These are phyloP conservation scores for Centella asiatica DNA, from an alignment of 129 eudicot species.

Conservation along the genomic window DNA sequence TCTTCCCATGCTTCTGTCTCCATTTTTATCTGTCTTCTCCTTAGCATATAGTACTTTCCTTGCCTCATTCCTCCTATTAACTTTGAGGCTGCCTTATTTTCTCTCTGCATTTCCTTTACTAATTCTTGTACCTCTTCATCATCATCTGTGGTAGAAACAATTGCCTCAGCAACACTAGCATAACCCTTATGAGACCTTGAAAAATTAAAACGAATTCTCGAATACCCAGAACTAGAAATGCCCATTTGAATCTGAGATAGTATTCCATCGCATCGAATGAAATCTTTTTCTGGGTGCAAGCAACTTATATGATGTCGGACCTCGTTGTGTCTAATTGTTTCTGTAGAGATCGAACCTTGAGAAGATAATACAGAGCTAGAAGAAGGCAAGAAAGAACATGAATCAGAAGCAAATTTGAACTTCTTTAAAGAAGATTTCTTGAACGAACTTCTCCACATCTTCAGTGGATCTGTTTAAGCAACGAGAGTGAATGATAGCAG, in stretches of 20 bases:
- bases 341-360: slow-evolving; percentile 19
- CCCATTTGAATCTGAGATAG: slow-evolving; percentile 6
- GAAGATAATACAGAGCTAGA: not conserved
- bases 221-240: slow-evolving; percentile 8
- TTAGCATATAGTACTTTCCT: slow-evolving; percentile 47
- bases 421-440: slow-evolving; percentile 49
- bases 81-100: slow-evolving; percentile 29
- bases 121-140: slow-evolving; percentile 65
- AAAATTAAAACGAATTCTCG: slow-evolving; percentile 9
- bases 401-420: slow-evolving; percentile 31
- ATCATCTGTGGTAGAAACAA: slow-evolving; percentile 58
- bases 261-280: slow-evolving; percentile 14
- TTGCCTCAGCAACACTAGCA: slow-evolving; percentile 63
- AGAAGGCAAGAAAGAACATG: not conserved
- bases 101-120: slow-evolving; percentile 35
- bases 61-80: slow-evolving; percentile 50
- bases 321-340: slow-evolving; percentile 3
- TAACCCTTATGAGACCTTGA: slow-evolving; percentile 23
- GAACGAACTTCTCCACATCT: slow-evolving; percentile 63
- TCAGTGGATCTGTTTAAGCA: not conserved
- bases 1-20: slow-evolving; percentile 92
- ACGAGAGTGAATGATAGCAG: not conserved
- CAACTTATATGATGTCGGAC: not conserved
- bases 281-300: slow-evolving; percentile 11
- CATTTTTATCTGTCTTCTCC: slow-evolving; percentile 61